These are phyloP conservation scores for Aeschynomene evenia DNA, from an alignment of 306 rosid genomes.

Conservation along the genomic window DNA sequence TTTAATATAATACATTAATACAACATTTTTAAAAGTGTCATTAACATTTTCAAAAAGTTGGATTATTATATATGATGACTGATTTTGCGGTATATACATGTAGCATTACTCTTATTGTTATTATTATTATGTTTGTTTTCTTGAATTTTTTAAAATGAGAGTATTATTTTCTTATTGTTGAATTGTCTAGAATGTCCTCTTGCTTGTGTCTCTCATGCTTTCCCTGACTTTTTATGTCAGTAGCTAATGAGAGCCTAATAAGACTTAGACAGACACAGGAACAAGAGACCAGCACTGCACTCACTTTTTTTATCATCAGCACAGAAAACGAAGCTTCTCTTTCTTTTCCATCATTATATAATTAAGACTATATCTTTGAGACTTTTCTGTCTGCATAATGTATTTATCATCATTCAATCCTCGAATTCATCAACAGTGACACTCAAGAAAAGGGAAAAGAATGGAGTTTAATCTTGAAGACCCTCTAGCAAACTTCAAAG, in stretches of 20 bases:
- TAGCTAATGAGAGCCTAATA: too few relatives aligned
- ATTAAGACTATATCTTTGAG: conserved; percentile 24
- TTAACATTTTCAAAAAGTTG: too few relatives aligned
- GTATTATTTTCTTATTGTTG: not conserved
- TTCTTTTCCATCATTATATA: conserved; percentile 37
- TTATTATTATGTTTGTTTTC: not conserved
- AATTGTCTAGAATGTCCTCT: not conserved
- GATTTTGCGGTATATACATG: too few relatives aligned
- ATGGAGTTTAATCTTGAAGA: conserved; percentile 49
- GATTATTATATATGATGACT: too few relatives aligned
- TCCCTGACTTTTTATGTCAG: conserved; percentile 1
- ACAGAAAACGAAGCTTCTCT: conserved; percentile 57
- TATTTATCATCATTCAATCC: conserved; percentile 17
- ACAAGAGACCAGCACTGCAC: conserved; percentile 19
- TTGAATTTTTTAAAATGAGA: not conserved
- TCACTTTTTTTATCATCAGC: conserved; percentile 30
- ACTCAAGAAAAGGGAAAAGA: conserved; percentile 8
- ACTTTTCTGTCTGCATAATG: conserved; percentile 20
- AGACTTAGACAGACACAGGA: conserved; percentile 18
- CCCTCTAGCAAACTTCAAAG: conserved; percentile 33
- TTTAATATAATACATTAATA: too few relatives aligned
- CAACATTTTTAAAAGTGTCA: too few relatives aligned
- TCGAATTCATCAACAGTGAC: conserved; percentile 3
- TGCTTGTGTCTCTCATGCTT: not conserved
- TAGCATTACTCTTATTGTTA: too few relatives aligned